These are phyloP conservation scores for Boletus reticuloceps DNA, from an alignment of 768 basidiomycete species.

Conservation along the genomic window DNA sequence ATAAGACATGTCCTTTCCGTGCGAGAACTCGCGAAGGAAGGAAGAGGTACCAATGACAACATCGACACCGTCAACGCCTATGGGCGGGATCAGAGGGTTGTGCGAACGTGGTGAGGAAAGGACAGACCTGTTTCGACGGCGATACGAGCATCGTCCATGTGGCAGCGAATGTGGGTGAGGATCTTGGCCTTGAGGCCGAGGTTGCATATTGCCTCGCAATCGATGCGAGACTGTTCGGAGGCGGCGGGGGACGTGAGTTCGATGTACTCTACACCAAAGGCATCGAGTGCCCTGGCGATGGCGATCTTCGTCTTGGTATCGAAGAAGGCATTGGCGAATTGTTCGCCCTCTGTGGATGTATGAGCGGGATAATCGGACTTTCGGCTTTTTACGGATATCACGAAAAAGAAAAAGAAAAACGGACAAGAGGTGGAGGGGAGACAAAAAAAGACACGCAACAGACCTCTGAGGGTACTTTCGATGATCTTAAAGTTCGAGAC, in stretches of 20 bases:
- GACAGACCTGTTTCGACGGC: constrained; percentile 92
- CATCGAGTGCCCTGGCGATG: constrained; percentile 96
- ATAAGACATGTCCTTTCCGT: constrained; percentile 99
- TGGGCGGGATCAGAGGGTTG: not conserved
- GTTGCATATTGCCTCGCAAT: constrained; percentile 99
- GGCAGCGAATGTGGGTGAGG: constrained; percentile 97
- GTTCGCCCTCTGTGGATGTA: constrained; percentile 78
- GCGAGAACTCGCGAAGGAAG: constrained; percentile 98
- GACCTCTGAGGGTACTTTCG: constrained; percentile 93
- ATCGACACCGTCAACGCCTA: constrained; percentile 97
- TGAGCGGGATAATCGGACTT: constrained; percentile 14
- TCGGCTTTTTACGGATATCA: constrained; percentile 1
- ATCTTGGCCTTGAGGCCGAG: constrained; percentile 96
- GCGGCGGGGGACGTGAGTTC: constrained; percentile 98
- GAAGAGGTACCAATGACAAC: constrained; percentile 99
- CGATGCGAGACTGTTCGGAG: constrained; percentile 88
- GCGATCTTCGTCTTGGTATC: constrained; percentile 99
- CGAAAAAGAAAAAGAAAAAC: not conserved
- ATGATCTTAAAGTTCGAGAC: constrained; percentile 94
- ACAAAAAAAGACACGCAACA: constrained; percentile 20
- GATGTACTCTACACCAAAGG: constrained; percentile 99
- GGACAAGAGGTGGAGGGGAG: not conserved
- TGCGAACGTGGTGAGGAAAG: not conserved
- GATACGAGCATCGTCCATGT: constrained; percentile 99
- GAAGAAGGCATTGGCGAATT: constrained; percentile 99